Evolutionary conservation across 2,329 filamentous ascomycete genomes (phyloP), one percentile per base, ranked within the genome.

Genomic region (Byssothecium circinans): DNA sequence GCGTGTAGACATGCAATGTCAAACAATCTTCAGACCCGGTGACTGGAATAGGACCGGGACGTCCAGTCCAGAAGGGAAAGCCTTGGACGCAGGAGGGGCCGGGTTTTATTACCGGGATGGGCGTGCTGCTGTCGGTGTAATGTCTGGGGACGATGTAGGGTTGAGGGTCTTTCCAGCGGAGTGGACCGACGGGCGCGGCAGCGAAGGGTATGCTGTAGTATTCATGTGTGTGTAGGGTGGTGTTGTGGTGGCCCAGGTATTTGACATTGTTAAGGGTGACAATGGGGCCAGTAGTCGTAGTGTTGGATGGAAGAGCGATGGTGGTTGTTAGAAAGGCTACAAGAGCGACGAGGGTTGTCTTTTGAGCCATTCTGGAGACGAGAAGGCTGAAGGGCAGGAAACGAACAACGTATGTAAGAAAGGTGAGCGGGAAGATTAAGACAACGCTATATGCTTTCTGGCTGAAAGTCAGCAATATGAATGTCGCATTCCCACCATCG

Each of bases 11-110:
- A 47, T 72, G 61, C 2, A 70, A 49, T 3, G 65, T 43, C 20
- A 72, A 42, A 50, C 69, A 73, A 48, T 72, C 65, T 43, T 73
- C 67, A 8, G 45, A 52, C 3, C 49, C 49, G 7, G 23, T 18
- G 15, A 34, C 23, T 18, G 40, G 43, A 10, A 45, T 27, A 7
- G 43, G 34, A 5, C 32, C 49, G 2, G 36, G 39, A n/a, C 15
- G 17, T 14, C 20, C 20, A 12, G 36, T 46, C 54, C 54, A 56
- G 20, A 42, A 49, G 3, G 64, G 56, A 27, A 39, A 44, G 5
- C 58, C 58, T 48, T 67, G 64, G 8, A 64, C 54, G 41, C 68
- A 70, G 20, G 52, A 47, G 14, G 61, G 59, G 3, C 54, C 56
- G 3, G 52, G 43, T 14, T 40, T 38, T 3, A 62, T 61, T 8